Base-by-base conservation (phyloP, 2,329 filamentous ascomycete species). In the Penicillium griseofulvum region DNA sequence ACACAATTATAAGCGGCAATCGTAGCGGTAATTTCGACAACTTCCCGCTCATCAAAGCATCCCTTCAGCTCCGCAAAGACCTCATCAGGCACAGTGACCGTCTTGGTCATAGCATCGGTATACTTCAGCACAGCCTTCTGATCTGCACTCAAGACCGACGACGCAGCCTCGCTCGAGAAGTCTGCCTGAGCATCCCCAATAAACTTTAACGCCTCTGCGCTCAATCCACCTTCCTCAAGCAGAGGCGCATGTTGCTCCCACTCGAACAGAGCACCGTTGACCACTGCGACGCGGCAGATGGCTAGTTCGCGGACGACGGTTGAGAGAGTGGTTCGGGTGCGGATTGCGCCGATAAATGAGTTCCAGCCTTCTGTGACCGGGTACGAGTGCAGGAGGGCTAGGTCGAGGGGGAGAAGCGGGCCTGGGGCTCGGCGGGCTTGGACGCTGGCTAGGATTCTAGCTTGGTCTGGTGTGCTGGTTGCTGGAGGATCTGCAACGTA, bases 1-100 rank as follows among this genome's bases (percentile, higher is more conserved):
- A 95, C 90, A 68, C 89, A 92, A 70, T 95, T 95, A 71, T 95
- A 95, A 52, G 84, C 85, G 12, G 88, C 89, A 52, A 90, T 83
- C 22, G 88, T 92, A 31, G 88, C 84, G 42, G 89, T 92, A 59
- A 94, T 81, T 77, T 95, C 91, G 14, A 95, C 88, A 48, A 93
- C 79, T 74, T 92, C 88, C 66, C 82, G 80, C 58, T 92, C 87
- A 24, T 69, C 79, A 63, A 92, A 91, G 34, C 81, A 67, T 12
- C 60, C 70, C 74, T 81, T 87, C 60, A 95, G 62, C 62, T 76
- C 74, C 29, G 70, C 82, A 74, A 93, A 93, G 1, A 89, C 82
- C 55, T 77, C 81, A 46, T 94, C 87, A 12, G 77, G 73, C 7
- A 96, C 90, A 49, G 80, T 76, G 0, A 93, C 87, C 42, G 84